A percentile compares a stretch with the other conserved stretches of the same genome.
Evolutionary conservation across 2,329 filamentous ascomycete species (phyloP).

Genomic region (Xylaria sp.): DNA sequence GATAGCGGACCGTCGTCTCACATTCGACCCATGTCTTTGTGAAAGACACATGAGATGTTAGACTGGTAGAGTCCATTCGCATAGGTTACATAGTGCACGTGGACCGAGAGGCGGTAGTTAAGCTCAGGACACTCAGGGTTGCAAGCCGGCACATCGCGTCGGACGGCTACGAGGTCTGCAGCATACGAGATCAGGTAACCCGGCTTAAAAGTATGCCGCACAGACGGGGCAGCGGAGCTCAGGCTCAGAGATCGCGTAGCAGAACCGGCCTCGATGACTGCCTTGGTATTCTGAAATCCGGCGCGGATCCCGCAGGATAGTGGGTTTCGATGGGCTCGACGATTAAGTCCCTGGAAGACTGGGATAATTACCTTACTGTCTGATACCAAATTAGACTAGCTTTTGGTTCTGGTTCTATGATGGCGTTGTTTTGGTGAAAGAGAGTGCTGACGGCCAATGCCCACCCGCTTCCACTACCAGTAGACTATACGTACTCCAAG

Average conservation of each 20-base stretch:
- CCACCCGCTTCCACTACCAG: no score
- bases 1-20: background rate
- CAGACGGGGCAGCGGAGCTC: background rate
- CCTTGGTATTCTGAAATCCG: background rate
- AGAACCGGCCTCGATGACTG: no score
- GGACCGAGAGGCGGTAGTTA: background rate
- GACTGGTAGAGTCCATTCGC: no score
- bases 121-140: background rate
- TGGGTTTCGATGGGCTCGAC: background rate
- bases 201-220: background rate
- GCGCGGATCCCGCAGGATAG: background rate
- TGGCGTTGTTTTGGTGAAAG: no score
- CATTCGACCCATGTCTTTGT: no score
- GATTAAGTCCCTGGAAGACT: background rate
- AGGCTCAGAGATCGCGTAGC: background rate
- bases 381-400: no score
- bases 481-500: no score
- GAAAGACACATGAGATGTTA: no score
- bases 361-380: no score
- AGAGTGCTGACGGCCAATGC: no score
- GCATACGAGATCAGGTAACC: no score
- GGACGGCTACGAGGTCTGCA: background rate
- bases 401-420: no score
- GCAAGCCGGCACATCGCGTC: background rate
- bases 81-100: background rate